A percentile compares a stretch with the other conserved stretches of the same genome.
Evolutionary conservation across 306 rosid species (phyloP).

Genomic region (Prunus armeniaca): DNA sequence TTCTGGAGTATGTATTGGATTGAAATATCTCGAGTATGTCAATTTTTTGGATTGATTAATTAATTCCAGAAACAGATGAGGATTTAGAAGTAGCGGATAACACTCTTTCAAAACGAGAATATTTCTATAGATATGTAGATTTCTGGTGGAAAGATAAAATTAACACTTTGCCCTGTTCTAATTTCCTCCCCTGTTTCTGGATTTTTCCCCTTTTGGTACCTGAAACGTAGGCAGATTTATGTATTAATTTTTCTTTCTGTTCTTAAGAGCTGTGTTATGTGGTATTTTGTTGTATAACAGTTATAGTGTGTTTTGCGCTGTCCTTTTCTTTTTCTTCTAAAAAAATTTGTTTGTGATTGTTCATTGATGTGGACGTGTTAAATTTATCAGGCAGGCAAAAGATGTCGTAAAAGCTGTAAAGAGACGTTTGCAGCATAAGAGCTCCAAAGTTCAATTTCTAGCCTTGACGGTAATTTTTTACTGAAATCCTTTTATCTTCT

Average conservation of each 20-base stretch:
- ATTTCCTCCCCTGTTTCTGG: not conserved
- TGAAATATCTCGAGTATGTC: not conserved
- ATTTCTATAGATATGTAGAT: not conserved
- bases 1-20: not conserved
- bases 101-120: not conserved
- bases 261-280: not conserved
- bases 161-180: not conserved
- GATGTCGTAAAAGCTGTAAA: slow-evolving; percentile 95
- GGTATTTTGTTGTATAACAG: not conserved
- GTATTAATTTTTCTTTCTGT: not conserved
- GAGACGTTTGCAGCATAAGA: slow-evolving; percentile 90
- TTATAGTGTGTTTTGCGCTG: not conserved
- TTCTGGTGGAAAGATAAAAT: not conserved
- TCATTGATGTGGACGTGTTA: slow-evolving; percentile 23
- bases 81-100: not conserved
- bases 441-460: slow-evolving; percentile 77
- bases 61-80: not conserved
- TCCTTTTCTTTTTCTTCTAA: not conserved
- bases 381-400: slow-evolving; percentile 84
- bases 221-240: not conserved
- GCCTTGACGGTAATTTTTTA: slow-evolving; percentile 70
- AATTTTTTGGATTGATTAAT: not conserved
- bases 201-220: not conserved
- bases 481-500: slow-evolving; percentile 18
- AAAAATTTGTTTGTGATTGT: not conserved